A percentile compares a stretch with the other conserved stretches of the same genome.
Conservation (phyloP, 768 basidiomycete genomes). For the Chalciporus chontae region DNA sequence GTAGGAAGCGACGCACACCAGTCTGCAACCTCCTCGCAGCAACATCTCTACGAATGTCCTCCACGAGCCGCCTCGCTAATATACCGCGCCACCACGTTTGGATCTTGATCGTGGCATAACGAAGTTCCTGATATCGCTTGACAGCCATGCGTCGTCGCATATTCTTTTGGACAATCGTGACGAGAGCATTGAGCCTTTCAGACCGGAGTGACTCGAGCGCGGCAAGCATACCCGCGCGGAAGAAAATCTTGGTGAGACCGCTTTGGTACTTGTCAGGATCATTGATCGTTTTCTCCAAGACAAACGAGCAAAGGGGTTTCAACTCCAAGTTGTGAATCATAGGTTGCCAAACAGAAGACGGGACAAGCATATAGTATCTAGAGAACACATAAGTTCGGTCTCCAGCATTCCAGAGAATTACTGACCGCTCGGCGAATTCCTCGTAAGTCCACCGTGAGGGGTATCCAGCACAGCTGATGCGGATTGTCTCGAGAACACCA, state of each 20-base stretch:
- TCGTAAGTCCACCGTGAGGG: slow-evolving; percentile 98
- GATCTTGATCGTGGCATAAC: slow-evolving; percentile 73
- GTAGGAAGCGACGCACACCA: slow-evolving; percentile 65
- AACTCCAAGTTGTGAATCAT: slow-evolving; percentile 83
- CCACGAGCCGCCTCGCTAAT: slow-evolving; percentile 67
- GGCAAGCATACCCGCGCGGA: slow-evolving; percentile 98
- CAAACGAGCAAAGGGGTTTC: slow-evolving; percentile 73
- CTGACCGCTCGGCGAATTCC: slow-evolving; percentile 95
- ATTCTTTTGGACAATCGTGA: slow-evolving; percentile 97
- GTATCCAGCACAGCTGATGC: slow-evolving; percentile 98
- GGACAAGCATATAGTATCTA: slow-evolving; percentile 96
- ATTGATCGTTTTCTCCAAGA: slow-evolving; percentile 82
- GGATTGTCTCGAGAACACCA: slow-evolving; percentile 97
- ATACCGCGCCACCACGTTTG: slow-evolving; percentile 97
- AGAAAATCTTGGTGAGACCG: slow-evolving; percentile 98
- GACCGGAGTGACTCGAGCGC: slow-evolving; percentile 89
- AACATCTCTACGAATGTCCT: slow-evolving; percentile 65
- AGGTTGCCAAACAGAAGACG: slow-evolving; percentile 81
- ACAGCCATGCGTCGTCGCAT: slow-evolving; percentile 83
- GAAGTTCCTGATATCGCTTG: slow-evolving; percentile 70
- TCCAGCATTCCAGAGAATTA: slow-evolving; percentile 8
- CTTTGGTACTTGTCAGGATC: slow-evolving; percentile 97
- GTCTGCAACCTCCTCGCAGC: slow-evolving; percentile 78
- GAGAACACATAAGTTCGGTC: slow-evolving; percentile 13
- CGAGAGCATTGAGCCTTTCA: slow-evolving; percentile 82